Base-by-base conservation (phyloP, 176 grass and related monocot genomes). In the Hsuehochloa calcarea region DNA sequence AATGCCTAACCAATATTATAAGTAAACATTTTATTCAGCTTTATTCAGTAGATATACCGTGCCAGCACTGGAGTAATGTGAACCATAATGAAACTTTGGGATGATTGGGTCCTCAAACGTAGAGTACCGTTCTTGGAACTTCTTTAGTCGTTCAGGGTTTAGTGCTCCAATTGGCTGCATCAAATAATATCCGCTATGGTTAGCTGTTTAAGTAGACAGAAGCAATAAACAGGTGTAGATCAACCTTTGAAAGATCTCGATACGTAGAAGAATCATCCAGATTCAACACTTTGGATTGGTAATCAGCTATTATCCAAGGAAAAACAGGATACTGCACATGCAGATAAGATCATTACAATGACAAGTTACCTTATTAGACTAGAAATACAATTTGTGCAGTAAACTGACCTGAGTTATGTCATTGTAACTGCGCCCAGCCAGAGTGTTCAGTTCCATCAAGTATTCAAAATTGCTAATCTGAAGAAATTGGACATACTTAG, bases 381-480 rank as follows among this genome's bases (percentile, higher is more conserved):
- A 68, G 20, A 84, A 61, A 84, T 80, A 72, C n/a, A 20, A 43
- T 40, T n/a, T 66, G 5, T 78, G 64, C 41, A 85, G 50, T 74
- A 85, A 85, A 82, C 31, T 68, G 5, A 91, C 90, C 82, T 91
- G 90, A 75, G 95, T 98, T 78, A 98, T 98, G 87, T 98, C 95
- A 61, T 98, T 98, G 69, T 98, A 98, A 93, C 91, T 98, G 78
- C 95, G 95, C 4, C 95, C 95, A 95, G 95, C 82, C 68, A 98
- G 78, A 29, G 96, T 98, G 73, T 96, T 98, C 44, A 98, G 87
- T 88, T 98, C 96, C 96, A 98, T 98, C 66, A 98, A 86, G 91
- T 98, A 98, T 59, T 98, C 93, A 94, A 98, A 98, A 88, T 96
- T 98, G 86, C 88, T 96, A 81, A 98, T 95, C 96, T 98, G 91